phyloP scores from a whole-genome alignment of 2,329 filamentous ascomycete genomes.

The Salinomyces thailandicus region DNA sequence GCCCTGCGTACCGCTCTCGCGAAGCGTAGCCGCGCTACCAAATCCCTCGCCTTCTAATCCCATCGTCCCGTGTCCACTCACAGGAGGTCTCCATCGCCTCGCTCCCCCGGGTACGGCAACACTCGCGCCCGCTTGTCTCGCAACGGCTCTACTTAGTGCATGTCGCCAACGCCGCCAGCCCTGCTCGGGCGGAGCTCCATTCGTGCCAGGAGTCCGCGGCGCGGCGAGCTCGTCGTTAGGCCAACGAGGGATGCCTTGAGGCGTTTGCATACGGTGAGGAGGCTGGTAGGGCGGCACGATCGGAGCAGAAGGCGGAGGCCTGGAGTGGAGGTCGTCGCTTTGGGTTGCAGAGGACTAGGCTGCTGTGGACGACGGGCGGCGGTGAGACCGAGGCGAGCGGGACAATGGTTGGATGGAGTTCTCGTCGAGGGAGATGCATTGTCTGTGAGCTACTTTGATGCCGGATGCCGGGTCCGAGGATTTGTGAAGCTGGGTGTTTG shows the following conservation, averaged over 20 bases:
- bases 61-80: constrained; percentile 21
- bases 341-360: constrained; percentile 1
- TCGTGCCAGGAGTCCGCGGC: too few species aligned
- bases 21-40: too few species aligned
- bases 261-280: constrained; percentile 17
- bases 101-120: too few species aligned
- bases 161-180: too few species aligned
- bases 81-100: constrained; percentile 21
- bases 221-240: too few species aligned
- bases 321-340: background rate
- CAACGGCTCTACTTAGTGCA: too few species aligned
- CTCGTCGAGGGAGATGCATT: constrained; percentile 18
- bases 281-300: constrained; percentile 15
- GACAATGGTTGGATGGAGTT: background rate
- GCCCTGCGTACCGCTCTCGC: too few species aligned
- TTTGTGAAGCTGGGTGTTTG: too few species aligned
- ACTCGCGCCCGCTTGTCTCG: too few species aligned
- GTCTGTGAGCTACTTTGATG: background rate
- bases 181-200: too few species aligned
- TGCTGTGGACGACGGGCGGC: background rate
- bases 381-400: constrained; percentile 1
- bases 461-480: background rate
- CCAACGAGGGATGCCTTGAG: constrained; percentile 21
- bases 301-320: constrained; percentile 2
- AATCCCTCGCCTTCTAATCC: constrained; percentile 12